phyloP scores from a whole-genome alignment of 225 moss, liverwort and hornwort genomes.

The Antitrichia curtipendula region DNA sequence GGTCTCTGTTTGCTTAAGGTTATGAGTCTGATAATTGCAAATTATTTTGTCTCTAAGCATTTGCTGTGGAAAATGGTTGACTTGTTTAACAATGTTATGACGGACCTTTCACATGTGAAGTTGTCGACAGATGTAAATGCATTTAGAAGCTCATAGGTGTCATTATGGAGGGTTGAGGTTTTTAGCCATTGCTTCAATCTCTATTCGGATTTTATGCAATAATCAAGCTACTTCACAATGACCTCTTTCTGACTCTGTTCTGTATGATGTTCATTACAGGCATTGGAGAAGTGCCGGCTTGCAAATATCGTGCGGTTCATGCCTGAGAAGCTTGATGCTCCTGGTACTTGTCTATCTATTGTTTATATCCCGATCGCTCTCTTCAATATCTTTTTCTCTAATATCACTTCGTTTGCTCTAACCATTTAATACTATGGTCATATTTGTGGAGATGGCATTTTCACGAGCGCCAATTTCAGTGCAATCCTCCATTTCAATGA shows the following conservation, averaged over 20 bases:
- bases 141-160: background rate
- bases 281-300: constrained; percentile 50
- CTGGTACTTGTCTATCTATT: constrained; percentile 19
- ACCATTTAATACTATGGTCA: background rate
- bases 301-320: constrained; percentile 29
- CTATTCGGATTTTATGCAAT: background rate
- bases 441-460: background rate
- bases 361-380: background rate
- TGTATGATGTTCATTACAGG: constrained; percentile 11
- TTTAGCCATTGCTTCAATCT: background rate
- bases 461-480: background rate
- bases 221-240: background rate
- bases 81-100: background rate
- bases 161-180: background rate
- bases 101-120: background rate
- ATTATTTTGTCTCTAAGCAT: background rate
- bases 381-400: background rate
- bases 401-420: background rate
- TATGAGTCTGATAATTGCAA: background rate
- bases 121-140: background rate
- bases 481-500: background rate
- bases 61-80: background rate
- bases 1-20: background rate
- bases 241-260: background rate
- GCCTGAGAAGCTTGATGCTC: constrained; percentile 54